Conservation (phyloP, 148 eudicot species). For the Rhododendron molle region DNA sequence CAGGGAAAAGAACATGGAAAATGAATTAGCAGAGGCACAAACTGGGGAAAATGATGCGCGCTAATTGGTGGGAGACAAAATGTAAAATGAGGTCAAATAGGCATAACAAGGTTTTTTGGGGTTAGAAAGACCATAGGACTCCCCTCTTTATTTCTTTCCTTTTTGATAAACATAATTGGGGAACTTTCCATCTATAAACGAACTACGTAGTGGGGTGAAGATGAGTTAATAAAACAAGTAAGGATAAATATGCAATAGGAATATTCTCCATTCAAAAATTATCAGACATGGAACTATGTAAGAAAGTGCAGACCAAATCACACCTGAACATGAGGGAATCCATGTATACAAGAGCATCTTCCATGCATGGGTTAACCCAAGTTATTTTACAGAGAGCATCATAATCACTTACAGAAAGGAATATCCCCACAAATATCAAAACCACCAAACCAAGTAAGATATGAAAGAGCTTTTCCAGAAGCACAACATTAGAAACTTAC, state of each 20-base stretch:
- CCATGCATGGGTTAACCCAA: not conserved
- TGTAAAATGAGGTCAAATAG: not conserved
- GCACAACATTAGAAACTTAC: conserved; percentile 45
- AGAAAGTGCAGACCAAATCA: not conserved
- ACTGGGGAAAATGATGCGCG: not conserved
- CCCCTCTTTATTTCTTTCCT: not conserved
- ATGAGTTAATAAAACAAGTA: not conserved
- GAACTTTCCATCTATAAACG: not conserved
- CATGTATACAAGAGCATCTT: not conserved
- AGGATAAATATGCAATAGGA: not conserved
- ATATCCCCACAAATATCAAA: not conserved
- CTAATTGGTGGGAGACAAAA: not conserved
- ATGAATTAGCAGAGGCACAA: not conserved
- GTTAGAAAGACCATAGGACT: not conserved
- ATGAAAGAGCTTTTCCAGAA: not conserved
- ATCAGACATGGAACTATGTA: not conserved
- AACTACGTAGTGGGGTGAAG: not conserved
- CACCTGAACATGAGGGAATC: not conserved
- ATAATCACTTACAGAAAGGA: not conserved
- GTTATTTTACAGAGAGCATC: not conserved
- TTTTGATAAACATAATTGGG: not conserved
- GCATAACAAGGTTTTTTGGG: not conserved
- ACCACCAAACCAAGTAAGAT: not conserved
- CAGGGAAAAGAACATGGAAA: not conserved
- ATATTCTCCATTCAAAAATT: not conserved